phyloP scores from a whole-genome alignment of 2,329 filamentous ascomycete species.

The Fusarium sp. region DNA sequence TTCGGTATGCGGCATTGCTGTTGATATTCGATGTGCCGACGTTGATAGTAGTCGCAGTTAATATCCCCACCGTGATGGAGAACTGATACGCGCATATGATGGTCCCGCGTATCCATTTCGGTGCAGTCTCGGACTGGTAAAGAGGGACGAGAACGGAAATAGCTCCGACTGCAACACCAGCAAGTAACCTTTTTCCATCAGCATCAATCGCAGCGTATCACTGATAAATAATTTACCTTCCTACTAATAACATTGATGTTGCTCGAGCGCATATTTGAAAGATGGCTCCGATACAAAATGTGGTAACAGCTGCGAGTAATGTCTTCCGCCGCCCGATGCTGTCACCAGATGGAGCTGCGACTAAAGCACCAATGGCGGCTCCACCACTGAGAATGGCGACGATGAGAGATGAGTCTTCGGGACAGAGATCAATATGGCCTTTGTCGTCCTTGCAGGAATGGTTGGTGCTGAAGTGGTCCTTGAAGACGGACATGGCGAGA shows the following conservation, averaged over 20 bases:
- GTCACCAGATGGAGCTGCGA: conserved; percentile 77
- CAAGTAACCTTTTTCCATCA: conserved; percentile 62
- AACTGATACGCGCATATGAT: conserved; percentile 81
- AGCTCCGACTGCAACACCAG: conserved; percentile 76
- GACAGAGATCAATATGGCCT: conserved; percentile 55
- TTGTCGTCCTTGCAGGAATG: conserved; percentile 57
- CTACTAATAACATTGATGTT: conserved; percentile 69
- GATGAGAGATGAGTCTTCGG: conserved; percentile 74
- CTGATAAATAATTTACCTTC: conserved; percentile 60
- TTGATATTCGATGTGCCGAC: conserved; percentile 69
- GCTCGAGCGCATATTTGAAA: conserved; percentile 73
- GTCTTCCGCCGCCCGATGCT: conserved; percentile 74
- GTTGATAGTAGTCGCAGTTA: conserved; percentile 75
- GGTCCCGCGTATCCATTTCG: conserved; percentile 83
- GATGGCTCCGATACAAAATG: conserved; percentile 78
- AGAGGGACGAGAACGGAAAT: conserved; percentile 80
- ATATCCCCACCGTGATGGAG: conserved; percentile 77
- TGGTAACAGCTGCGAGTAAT: conserved; percentile 69
- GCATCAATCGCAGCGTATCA: accelerated
- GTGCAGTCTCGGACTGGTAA: conserved; percentile 84
- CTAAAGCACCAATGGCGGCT: conserved; percentile 77
- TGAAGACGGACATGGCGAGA: conserved; percentile 76
- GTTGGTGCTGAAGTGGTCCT: conserved; percentile 67
- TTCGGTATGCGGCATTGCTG: conserved; percentile 73
- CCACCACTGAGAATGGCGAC: conserved; percentile 86